Conservation (phyloP, 2,329 filamentous ascomycete species). For the Domatiomyces catenatus region DNA sequence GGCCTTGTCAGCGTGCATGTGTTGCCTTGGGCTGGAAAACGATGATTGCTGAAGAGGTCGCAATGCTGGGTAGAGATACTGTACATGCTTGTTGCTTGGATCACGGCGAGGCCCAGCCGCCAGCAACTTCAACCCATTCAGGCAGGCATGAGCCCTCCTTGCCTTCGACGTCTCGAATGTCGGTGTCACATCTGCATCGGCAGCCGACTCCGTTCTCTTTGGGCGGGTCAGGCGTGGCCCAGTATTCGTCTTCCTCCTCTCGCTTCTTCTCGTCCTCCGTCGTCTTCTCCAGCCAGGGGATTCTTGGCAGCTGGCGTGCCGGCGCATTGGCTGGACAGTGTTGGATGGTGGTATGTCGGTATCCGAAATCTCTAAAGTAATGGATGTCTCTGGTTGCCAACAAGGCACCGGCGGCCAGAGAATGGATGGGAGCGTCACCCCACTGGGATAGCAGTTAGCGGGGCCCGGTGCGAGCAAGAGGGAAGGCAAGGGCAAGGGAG, state of each 20-base stretch:
- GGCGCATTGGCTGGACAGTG: constrained; percentile 96
- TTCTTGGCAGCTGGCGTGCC: constrained; percentile 63
- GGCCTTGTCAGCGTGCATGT: neutral
- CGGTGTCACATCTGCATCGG: constrained; percentile 89
- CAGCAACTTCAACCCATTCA: constrained; percentile 95
- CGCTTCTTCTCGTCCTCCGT: constrained; percentile 69
- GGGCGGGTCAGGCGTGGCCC: constrained; percentile 70
- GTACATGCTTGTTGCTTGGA: constrained; percentile 6
- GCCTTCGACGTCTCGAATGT: constrained; percentile 93
- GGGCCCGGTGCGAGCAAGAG: constrained; percentile 2
- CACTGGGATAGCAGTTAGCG: constrained; percentile 45
- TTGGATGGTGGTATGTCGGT: constrained; percentile 95
- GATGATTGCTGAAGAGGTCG: neutral
- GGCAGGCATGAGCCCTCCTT: constrained; percentile 90
- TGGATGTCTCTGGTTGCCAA: constrained; percentile 73
- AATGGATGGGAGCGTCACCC: constrained; percentile 98
- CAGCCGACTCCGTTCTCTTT: constrained; percentile 96
- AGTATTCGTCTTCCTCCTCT: constrained; percentile 88
- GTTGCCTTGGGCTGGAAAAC: neutral
- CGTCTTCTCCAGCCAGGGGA: constrained; percentile 68
- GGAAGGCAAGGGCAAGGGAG: neutral
- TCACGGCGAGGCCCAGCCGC: constrained; percentile 63
- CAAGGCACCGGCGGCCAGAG: constrained; percentile 79
- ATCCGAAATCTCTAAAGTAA: constrained; percentile 98
- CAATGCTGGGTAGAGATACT: constrained; percentile 4